Evolutionary conservation across 306 rosid species (phyloP), one percentile per base, ranked within the genome.

Genomic region (Sicyos baderoa): DNA sequence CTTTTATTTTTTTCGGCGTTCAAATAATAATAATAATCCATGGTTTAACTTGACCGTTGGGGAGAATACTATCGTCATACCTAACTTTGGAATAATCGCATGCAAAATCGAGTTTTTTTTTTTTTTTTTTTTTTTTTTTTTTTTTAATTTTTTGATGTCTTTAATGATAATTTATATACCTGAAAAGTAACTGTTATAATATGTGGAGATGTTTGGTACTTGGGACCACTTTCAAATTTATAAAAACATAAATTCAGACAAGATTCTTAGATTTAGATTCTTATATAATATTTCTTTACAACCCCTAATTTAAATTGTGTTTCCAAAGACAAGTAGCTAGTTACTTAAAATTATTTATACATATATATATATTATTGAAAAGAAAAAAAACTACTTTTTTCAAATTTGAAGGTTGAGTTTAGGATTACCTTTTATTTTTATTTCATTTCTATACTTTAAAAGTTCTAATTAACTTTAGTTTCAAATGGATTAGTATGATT

Each of bases 231-330:
- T 44, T 21, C 3, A 18, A 64, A 42, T 37, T 61, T 42, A n/a
- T n/a, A n/a, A 11, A 44, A 44, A 44, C 17, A 19, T 18, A 42
- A 12, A 44, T 19, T 64, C 70, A 44, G 35, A 19, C 17, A 18
- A 64, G 52, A 64, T 64, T 45, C 70, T 21, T 19, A 37, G 7
- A 1, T 14, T 64, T 64, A 64, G 53, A 42, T 44, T 64, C 53
- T 44, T 44, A 13, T 44, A 52, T 64, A 44, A 11, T 0, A 4
- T 42, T 42, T 5, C 19, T 37, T 32, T 35, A 9, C 25, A 29
- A 9, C 13, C 13, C 12, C 14, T 16, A 0, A 3, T 45, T 45
- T 45, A 45, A 45, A 45, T 11, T 45, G 15, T 45, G 15, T 2
- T 45, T 45, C 3, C 13, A 11, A 11, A 45, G 15, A 10, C 15